Evolutionary conservation across 805 yeast genomes (phyloP).

Genomic region (Nakazawaea ambrosiae): DNA sequence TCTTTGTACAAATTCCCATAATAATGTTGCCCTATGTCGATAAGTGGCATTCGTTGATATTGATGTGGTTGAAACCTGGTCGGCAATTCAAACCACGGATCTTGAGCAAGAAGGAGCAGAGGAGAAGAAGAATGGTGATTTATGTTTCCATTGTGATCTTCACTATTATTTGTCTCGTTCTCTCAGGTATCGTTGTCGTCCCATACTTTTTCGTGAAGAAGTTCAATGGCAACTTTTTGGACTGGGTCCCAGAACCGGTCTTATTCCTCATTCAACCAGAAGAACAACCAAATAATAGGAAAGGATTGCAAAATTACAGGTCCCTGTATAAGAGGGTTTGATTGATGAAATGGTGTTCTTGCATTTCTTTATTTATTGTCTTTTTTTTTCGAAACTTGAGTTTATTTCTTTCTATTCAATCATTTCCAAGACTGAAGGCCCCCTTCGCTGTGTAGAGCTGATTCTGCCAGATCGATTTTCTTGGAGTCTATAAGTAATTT

Average conservation of each 20-base stretch:
- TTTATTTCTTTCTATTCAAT: too few species aligned
- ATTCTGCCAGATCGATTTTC: not conserved
- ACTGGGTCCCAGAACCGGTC: constrained; percentile 31
- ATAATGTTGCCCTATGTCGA: constrained; percentile 58
- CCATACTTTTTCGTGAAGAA: constrained; percentile 32
- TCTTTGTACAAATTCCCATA: constrained; percentile 54
- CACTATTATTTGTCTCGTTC: constrained; percentile 20
- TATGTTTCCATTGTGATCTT: constrained; percentile 29
- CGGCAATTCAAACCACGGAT: constrained; percentile 41
- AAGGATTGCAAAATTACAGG: constrained; percentile 30
- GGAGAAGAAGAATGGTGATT: constrained; percentile 30
- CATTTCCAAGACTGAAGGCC: too few species aligned
- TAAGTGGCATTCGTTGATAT: constrained; percentile 56
- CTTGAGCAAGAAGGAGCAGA: constrained; percentile 34
- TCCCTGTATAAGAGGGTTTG: too few species aligned
- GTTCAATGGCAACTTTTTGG: constrained; percentile 31
- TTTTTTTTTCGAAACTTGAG: too few species aligned
- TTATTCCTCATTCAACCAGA: constrained; percentile 36
- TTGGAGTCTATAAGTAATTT: not conserved
- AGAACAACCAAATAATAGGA: constrained; percentile 19
- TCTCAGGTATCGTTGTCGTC: constrained; percentile 27
- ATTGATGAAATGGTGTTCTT: too few species aligned
- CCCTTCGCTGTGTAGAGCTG: not conserved
- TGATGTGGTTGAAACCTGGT: constrained; percentile 62
- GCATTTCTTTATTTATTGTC: too few species aligned